A percentile compares a stretch with the other conserved stretches of the same genome.
These are phyloP conservation scores for Solanum chacoense DNA, from an alignment of 305 asterid species.

Conservation along the genomic window DNA sequence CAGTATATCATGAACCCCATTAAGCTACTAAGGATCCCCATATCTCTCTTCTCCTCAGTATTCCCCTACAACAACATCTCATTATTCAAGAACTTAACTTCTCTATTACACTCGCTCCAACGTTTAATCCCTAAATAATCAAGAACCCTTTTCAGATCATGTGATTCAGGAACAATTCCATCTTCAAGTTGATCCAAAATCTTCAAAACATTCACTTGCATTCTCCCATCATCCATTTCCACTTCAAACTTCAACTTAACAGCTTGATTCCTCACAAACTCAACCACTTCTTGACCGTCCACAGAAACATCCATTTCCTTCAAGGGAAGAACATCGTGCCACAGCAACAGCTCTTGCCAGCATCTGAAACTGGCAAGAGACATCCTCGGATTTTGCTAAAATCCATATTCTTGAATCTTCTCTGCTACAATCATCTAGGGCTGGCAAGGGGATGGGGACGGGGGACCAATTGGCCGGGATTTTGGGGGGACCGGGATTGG, in stretches of 20 bases:
- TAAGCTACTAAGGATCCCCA: constrained; percentile 31
- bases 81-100: constrained; percentile 42
- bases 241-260: constrained; percentile 23
- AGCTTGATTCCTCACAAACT: constrained; percentile 41
- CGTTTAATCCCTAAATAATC: constrained; percentile 39
- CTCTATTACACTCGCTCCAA: constrained; percentile 53
- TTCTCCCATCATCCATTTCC: constrained; percentile 28
- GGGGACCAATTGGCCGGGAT: too few relatives aligned
- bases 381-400: constrained; percentile 36
- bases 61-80: constrained; percentile 29
- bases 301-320: constrained; percentile 13
- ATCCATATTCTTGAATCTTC: constrained; percentile 50
- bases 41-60: constrained; percentile 28
- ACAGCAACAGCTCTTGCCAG: constrained; percentile 34
- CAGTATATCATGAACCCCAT: constrained; percentile 49
- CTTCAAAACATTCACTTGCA: constrained; percentile 17
- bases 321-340: constrained; percentile 45
- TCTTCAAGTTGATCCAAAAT: constrained; percentile 24
- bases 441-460: too few relatives aligned
- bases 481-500: too few relatives aligned
- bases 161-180: constrained; percentile 35
- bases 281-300: constrained; percentile 47
- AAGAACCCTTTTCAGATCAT: constrained; percentile 38
- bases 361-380: constrained; percentile 37
- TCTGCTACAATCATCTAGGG: constrained; percentile 61